These are phyloP conservation scores for Phytophthora uliginosa DNA, from an alignment of 352 stramenopile genomes.

Conservation along the genomic window DNA sequence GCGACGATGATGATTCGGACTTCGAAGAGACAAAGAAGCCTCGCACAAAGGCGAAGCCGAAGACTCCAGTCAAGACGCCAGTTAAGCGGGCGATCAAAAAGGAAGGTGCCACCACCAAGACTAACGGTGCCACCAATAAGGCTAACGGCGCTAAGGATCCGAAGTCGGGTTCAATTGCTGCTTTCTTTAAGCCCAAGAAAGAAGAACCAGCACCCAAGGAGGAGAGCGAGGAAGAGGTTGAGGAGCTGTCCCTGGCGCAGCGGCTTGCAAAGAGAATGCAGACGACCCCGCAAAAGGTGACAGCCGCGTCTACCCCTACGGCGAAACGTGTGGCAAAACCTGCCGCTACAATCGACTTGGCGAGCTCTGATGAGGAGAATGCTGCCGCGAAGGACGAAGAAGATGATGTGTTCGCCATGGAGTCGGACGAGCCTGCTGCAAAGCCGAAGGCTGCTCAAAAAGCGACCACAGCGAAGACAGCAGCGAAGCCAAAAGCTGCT, in stretches of 20 bases:
- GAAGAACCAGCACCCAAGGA: slow-evolving; percentile 33
- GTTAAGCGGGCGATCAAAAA: slow-evolving; percentile 48
- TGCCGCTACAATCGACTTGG: slow-evolving; percentile 49
- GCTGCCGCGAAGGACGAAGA: slow-evolving; percentile 37
- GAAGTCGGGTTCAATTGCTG: slow-evolving; percentile 50
- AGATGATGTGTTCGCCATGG: slow-evolving; percentile 83
- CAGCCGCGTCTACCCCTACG: slow-evolving; percentile 23
- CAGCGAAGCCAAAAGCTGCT: slow-evolving; percentile 32
- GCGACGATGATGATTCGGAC: slow-evolving; percentile 71
- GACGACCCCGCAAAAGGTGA: slow-evolving; percentile 54
- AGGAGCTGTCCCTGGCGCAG: slow-evolving; percentile 81
- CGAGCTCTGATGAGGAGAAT: slow-evolving; percentile 55
- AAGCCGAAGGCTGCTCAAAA: slow-evolving; percentile 55
- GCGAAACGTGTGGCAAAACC: slow-evolving; percentile 31
- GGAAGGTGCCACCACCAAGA: slow-evolving; percentile 31
- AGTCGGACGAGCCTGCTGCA: slow-evolving; percentile 37
- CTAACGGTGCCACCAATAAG: slow-evolving; percentile 26
- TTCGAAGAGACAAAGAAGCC: slow-evolving; percentile 56
- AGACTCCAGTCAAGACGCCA: slow-evolving; percentile 48
- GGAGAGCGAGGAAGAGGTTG: slow-evolving; percentile 67
- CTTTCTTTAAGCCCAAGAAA: slow-evolving; percentile 67
- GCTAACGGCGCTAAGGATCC: slow-evolving; percentile 32
- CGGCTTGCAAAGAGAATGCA: slow-evolving; percentile 66
- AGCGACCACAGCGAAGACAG: slow-evolving; percentile 21
- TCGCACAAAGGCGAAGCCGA: slow-evolving; percentile 29